Conservation (phyloP, 1,284 basidiomycete genomes). For the Leccinum griseonigrum region DNA sequence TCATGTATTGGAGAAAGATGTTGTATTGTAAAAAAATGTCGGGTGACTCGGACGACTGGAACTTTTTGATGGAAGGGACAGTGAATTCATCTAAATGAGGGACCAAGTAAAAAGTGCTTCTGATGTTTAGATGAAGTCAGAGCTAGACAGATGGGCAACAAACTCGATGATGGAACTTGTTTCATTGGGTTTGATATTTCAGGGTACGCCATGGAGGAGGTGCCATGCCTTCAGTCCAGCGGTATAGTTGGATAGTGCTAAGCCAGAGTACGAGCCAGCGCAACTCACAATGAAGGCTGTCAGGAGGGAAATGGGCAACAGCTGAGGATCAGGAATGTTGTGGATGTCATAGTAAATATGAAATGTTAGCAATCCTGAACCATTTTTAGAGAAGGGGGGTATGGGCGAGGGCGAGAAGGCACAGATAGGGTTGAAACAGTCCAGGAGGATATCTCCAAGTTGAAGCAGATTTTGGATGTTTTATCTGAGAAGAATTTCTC, state of each 20-base stretch:
- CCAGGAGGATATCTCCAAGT: too few relatives aligned
- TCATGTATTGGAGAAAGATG: not conserved
- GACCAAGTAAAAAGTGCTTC: slow-evolving; percentile 28
- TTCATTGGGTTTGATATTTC: not conserved
- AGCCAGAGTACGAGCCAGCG: slow-evolving; percentile 18
- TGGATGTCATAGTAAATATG: slow-evolving; percentile 32
- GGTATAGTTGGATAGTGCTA: slow-evolving; percentile 30
- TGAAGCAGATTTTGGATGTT: too few relatives aligned
- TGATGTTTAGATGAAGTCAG: not conserved
- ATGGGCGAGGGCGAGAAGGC: too few relatives aligned
- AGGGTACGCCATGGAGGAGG: not conserved
- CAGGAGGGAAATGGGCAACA: slow-evolving; percentile 18
- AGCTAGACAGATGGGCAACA: not conserved
- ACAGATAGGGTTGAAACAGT: too few relatives aligned
- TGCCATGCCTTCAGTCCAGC: slow-evolving; percentile 5
- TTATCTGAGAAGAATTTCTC: too few relatives aligned
- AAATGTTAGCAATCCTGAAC: too few relatives aligned
- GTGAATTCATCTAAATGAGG: slow-evolving; percentile 24
- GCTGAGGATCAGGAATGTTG: slow-evolving; percentile 17
- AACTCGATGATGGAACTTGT: not conserved
- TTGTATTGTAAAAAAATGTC: not conserved
- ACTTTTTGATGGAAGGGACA: not conserved
- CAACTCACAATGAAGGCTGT: slow-evolving; percentile 18
- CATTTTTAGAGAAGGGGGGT: too few relatives aligned
- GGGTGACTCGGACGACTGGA: not conserved